Evolutionary conservation across 805 yeast species (phyloP), one percentile per base, ranked within the genome.

Genomic region (Millerozyma acaciae): DNA sequence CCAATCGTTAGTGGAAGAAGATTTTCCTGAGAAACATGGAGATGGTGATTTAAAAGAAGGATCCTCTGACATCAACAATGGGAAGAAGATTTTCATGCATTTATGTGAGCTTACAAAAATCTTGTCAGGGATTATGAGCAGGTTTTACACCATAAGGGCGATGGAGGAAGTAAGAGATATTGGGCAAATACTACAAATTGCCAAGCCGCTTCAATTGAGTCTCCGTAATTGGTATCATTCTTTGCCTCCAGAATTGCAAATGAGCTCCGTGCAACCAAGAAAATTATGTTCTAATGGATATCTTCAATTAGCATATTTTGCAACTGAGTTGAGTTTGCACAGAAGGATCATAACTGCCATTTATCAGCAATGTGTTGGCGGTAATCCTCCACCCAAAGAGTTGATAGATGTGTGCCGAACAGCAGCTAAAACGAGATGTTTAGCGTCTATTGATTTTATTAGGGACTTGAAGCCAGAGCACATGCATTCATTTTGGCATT

Each of bases 401-500:
- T 45, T 66, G 30, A 49, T 61, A 3, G 49, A 45, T 28, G 88
- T 88, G 1, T 87, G 96, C 53, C 70, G 96, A 26, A 68, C 80
- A 18, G 96, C 96, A 0, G 97, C 96, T 2, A 77, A 73, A 37
- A 82, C 94, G 2, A 66, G 97, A 49, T 65, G 89, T 12, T 60
- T 75, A 6, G 95, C 96, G 0, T 85, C 96, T 1, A 75, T 84
- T 39, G 93, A 84, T 34, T 84, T 86, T 55, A 79, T 85, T 7
- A 64, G 80, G 31, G 81, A 78, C 39, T 67, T 89, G 53, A 80
- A 79, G 45, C 80, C 83, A 7, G 95, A 87, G 45, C 95, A 87
- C 50, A 70, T 86, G 30, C 89, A 80, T 51, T 77, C 95, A 8
- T 88, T 87, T 55, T 89, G 96, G 96, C 93, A 85, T 57, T 76